Conservation (phyloP, 1,139 yeast genomes). For the Saccharomyces hybrid region DNA sequence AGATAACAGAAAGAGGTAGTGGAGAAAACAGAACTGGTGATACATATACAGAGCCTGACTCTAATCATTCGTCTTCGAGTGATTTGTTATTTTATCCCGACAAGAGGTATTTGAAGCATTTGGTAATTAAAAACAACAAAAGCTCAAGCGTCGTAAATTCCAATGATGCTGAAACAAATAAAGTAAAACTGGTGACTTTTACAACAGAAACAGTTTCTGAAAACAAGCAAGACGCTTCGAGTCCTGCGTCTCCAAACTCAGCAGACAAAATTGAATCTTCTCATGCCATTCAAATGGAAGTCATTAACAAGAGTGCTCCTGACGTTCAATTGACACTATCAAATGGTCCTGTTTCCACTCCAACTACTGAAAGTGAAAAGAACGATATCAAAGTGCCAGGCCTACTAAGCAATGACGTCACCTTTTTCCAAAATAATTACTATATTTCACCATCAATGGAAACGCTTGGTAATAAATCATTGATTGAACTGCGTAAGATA, state of each 20-base stretch:
- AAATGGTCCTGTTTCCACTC: background rate
- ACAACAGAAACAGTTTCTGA: background rate
- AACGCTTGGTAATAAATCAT: conserved; percentile 50
- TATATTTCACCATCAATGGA: conserved; percentile 76
- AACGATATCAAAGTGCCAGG: conserved; percentile 10
- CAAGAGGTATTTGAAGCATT: conserved; percentile 20
- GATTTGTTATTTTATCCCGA: conserved; percentile 27
- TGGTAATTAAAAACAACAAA: conserved; percentile 17
- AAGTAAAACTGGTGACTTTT: background rate
- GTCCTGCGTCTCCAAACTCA: background rate
- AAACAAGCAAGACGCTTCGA: background rate
- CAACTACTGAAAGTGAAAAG: conserved; percentile 11
- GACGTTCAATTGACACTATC: background rate
- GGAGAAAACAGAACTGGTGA: background rate
- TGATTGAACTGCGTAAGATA: conserved; percentile 57
- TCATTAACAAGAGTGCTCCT: background rate
- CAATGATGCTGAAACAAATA: background rate
- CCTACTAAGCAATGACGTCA: conserved; percentile 28
- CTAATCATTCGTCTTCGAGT: conserved; percentile 6
- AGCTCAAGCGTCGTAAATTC: conserved; percentile 7
- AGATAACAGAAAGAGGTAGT: background rate
- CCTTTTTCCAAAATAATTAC: conserved; percentile 60
- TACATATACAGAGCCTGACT: background rate
- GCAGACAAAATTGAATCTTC: background rate
- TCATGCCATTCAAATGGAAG: background rate